Conservation (phyloP, 208 protist genomes). For the Balamuthia mandrillaris region DNA sequence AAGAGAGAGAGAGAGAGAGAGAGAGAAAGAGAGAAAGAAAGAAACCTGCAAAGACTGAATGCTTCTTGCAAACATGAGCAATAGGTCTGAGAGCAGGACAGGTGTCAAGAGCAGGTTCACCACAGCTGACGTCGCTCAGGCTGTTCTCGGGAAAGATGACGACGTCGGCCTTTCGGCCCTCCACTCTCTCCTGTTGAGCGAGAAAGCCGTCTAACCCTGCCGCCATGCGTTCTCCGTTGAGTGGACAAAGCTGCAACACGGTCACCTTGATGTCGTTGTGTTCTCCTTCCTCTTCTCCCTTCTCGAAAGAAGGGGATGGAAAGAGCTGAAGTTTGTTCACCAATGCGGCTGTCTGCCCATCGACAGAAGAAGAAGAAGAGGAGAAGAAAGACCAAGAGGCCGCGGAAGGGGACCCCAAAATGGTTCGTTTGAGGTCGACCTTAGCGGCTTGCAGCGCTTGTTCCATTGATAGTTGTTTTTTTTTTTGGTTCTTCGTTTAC, state of each 20-base stretch:
- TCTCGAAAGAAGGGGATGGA: no score
- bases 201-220: background rate
- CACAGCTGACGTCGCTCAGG: background rate
- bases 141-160: slow-evolving; percentile 23
- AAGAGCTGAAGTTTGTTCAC: no score
- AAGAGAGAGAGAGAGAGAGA: no score
- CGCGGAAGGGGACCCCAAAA: no score
- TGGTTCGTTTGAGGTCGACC: no score
- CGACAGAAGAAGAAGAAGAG: no score
- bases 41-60: background rate
- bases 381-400: no score
- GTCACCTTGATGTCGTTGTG: background rate
- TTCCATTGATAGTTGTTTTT: no score
- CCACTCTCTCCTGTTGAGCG: background rate
- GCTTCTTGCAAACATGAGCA: background rate
- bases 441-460: no score
- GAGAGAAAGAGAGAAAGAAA: no score
- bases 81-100: background rate
- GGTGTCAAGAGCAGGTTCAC: background rate
- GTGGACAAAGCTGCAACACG: background rate
- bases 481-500: no score
- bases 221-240: background rate
- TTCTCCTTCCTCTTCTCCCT: background rate
- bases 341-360: no score
- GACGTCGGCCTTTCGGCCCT: slow-evolving; percentile 19